Evolutionary conservation across 2,329 filamentous ascomycete species (phyloP).

Genomic region (Aspergillus pseudonomiae): DNA sequence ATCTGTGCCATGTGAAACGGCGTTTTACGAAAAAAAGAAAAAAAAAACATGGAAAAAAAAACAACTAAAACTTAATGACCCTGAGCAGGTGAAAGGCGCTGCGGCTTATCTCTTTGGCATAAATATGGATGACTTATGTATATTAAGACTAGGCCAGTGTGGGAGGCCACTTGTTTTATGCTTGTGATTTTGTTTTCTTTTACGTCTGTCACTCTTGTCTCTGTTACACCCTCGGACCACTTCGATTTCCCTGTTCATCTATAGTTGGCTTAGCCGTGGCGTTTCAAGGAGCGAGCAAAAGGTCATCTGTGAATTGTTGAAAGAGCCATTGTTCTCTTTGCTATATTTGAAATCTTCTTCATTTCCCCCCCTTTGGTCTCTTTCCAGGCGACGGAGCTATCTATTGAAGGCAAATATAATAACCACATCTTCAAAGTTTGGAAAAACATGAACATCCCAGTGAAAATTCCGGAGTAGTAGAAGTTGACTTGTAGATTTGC

Average conservation of each 20-base stretch:
- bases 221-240: neutral
- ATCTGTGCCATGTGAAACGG: conserved; percentile 32
- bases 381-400: neutral
- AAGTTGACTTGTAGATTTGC: neutral
- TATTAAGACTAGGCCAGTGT: conserved; percentile 16
- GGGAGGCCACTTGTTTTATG: conserved; percentile 14
- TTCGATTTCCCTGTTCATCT: conserved; percentile 8
- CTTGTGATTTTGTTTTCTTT: conserved; percentile 7
- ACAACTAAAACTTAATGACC: conserved; percentile 9
- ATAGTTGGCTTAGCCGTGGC: conserved; percentile 16
- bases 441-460: too few relatives aligned
- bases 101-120: conserved; percentile 19
- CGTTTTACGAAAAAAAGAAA: conserved; percentile 4
- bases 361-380: neutral
- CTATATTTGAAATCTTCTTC: conserved; percentile 5
- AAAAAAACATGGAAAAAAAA: neutral
- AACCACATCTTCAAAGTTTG: neutral
- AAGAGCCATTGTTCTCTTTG: neutral
- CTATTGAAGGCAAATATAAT: neutral
- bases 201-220: neutral
- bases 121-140: conserved; percentile 24
- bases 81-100: conserved; percentile 16
- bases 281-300: conserved; percentile 13
- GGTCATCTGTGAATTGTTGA: neutral
- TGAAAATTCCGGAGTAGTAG: too few relatives aligned